Percentiles rank a stretch among this genome's conserved stretches.
phyloP scores from a whole-genome alignment of 257 asterid genomes.

The Echium plantagineum region DNA sequence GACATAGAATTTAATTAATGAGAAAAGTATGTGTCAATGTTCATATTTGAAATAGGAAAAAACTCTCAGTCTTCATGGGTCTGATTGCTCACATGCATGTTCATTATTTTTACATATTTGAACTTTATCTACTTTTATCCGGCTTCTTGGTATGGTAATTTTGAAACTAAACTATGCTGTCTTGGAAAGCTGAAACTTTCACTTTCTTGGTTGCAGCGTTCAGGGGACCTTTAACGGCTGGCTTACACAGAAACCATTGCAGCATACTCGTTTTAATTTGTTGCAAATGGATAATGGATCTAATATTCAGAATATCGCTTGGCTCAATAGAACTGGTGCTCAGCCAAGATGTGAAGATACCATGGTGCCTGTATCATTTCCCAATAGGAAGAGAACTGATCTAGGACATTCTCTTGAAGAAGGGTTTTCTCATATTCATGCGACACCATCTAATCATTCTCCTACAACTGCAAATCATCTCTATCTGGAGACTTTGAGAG shows the following conservation, averaged over 20 bases:
- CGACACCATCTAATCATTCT: conserved; percentile 19
- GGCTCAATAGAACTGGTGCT: conserved; percentile 10
- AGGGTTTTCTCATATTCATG: conserved; percentile 19
- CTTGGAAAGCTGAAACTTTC: conserved; percentile 2
- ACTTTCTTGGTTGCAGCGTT: conserved; percentile 35
- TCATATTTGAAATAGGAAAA: too few relatives aligned
- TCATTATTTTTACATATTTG: too few relatives aligned
- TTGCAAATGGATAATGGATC: conserved; percentile 19
- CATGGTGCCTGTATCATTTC: conserved; percentile 18
- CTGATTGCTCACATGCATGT: too few relatives aligned
- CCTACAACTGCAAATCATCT: conserved; percentile 31
- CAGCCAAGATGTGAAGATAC: conserved; percentile 19
- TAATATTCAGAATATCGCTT: conserved; percentile 25
- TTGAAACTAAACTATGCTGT: conserved; percentile 4
- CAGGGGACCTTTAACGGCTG: conserved; percentile 29
- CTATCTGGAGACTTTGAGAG: conserved; percentile 58
- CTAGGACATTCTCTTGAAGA: conserved; percentile 22
- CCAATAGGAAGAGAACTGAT: conserved; percentile 17
- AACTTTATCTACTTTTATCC: too few relatives aligned
- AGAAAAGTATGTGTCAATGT: too few relatives aligned
- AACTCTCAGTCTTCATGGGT: too few relatives aligned
- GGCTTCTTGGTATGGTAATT: neutral
- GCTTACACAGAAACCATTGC: conserved; percentile 24
- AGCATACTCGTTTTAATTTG: conserved; percentile 23
- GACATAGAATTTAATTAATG: too few relatives aligned